These are phyloP conservation scores for Wickerhamomyces subpelliculosus DNA, from an alignment of 805 yeast species.

Conservation along the genomic window DNA sequence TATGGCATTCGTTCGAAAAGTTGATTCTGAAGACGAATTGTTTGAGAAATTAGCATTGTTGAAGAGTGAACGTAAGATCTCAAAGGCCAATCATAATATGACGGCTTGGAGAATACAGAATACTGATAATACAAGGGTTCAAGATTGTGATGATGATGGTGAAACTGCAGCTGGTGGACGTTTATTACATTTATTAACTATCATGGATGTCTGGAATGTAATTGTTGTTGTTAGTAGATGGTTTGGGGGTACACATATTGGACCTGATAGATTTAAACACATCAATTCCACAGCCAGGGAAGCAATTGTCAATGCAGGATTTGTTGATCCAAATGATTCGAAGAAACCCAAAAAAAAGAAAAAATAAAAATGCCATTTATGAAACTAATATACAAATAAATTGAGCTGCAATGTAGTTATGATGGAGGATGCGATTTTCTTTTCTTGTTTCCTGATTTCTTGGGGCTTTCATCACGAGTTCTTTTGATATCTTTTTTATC, in stretches of 20 bases:
- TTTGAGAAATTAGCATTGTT: conserved; percentile 41
- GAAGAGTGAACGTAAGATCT: conserved; percentile 57
- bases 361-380: too few species aligned
- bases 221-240: conserved; percentile 76
- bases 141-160: conserved; percentile 96
- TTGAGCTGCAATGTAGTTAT: background rate
- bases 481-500: conserved; percentile 6
- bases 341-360: conserved; percentile 23
- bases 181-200: conserved; percentile 65
- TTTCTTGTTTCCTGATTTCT: conserved; percentile 10
- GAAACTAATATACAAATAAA: too few species aligned
- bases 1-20: conserved; percentile 65
- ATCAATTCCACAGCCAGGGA: conserved; percentile 86
- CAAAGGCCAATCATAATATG: conserved; percentile 74
- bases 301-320: conserved; percentile 63
- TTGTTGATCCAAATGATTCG: conserved; percentile 22
- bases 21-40: conserved; percentile 64
- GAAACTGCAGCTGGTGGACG: conserved; percentile 95
- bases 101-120: conserved; percentile 74
- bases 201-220: conserved; percentile 76
- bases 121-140: conserved; percentile 44
- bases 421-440: conserved; percentile 12
- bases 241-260: conserved; percentile 89
- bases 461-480: conserved; percentile 8
- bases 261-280: conserved; percentile 92